phyloP scores from a whole-genome alignment of 2,329 filamentous ascomycete species.

The Boeremia exigua region DNA sequence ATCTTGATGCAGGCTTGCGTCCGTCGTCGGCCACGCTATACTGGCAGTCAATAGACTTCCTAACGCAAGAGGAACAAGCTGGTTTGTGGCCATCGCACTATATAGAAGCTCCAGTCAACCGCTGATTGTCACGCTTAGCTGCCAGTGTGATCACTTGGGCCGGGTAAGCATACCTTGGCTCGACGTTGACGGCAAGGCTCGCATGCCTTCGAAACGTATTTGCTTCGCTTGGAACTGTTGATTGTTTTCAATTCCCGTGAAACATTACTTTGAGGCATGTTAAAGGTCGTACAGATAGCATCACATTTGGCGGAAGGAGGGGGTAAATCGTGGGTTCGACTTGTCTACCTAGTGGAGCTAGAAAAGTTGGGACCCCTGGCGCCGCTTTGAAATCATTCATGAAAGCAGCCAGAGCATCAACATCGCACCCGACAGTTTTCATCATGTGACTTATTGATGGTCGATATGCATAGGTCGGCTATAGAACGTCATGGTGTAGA shows the following conservation, averaged over 20 bases:
- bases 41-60: slow-evolving; percentile 38
- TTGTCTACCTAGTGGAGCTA: neutral
- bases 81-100: slow-evolving; percentile 46
- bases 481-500: neutral
- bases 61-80: slow-evolving; percentile 39
- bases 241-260: neutral
- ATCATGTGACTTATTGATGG: neutral
- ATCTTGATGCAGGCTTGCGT: slow-evolving; percentile 45
- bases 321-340: neutral
- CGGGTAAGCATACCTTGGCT: slow-evolving; percentile 38
- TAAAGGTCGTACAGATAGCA: neutral
- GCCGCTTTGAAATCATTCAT: neutral
- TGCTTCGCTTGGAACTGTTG: slow-evolving; percentile 50
- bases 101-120: neutral
- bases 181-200: slow-evolving; percentile 48
- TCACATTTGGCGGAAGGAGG: neutral
- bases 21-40: slow-evolving; percentile 40
- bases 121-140: neutral
- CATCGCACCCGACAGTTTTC: neutral
- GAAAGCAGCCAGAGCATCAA: neutral
- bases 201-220: slow-evolving; percentile 61
- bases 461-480: neutral
- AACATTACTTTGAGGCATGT: neutral
- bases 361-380: neutral
- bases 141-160: neutral